Evolutionary conservation across 768 basidiomycete genomes (phyloP).

Genomic region (Gyrodon lividus): DNA sequence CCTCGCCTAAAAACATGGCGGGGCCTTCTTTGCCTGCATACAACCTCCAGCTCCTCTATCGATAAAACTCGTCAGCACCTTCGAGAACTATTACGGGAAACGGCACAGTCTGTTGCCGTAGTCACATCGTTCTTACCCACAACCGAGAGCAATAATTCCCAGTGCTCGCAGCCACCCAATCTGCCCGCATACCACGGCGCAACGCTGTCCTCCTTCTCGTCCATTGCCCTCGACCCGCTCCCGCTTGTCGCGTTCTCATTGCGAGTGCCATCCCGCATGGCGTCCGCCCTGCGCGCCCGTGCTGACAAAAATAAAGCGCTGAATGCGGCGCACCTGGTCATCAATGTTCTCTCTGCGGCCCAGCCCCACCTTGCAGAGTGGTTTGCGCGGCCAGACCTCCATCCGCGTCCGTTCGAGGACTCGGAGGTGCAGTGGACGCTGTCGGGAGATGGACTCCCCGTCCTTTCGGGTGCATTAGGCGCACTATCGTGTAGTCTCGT

Average conservation of each 20-base stretch:
- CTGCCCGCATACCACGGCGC: conserved; percentile 70
- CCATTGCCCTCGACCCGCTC: conserved; percentile 84
- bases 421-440: conserved; percentile 36
- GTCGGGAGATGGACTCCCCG: conserved; percentile 55
- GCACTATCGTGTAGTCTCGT: conserved; percentile 73
- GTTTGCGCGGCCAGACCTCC: conserved; percentile 73
- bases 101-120: conserved; percentile 84
- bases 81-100: conserved; percentile 64
- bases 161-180: background rate
- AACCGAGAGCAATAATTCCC: background rate
- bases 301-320: conserved; percentile 4
- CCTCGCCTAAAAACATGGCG: background rate
- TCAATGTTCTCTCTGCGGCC: conserved; percentile 75
- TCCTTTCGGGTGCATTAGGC: conserved; percentile 62
- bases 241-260: conserved; percentile 90
- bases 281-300: conserved; percentile 48
- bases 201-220: conserved; percentile 91
- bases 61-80: conserved; percentile 32
- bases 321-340: conserved; percentile 54
- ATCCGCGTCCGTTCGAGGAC: conserved; percentile 57
- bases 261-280: conserved; percentile 87
- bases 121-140: conserved; percentile 65
- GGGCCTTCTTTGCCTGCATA: conserved; percentile 1
- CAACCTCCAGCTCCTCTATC: background rate
- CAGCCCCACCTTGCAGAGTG: conserved; percentile 61